phyloP scores from a whole-genome alignment of 78 protist species.

The Anaeramoeba ignava region DNA sequence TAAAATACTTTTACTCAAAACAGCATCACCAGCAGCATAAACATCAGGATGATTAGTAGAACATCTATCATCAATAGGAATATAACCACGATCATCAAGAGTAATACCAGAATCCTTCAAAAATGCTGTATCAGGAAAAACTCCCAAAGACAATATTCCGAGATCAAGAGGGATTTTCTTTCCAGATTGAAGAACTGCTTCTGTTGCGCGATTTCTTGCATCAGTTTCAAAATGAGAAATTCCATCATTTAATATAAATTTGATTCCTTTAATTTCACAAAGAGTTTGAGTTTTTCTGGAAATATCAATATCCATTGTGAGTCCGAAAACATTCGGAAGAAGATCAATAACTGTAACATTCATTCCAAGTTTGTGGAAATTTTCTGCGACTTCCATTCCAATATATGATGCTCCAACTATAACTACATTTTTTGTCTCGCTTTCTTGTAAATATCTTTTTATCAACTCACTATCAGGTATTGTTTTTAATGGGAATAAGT shows the following conservation, averaged over 20 bases:
- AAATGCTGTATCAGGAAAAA: neutral
- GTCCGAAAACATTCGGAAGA: neutral
- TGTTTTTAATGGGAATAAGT: too few relatives aligned
- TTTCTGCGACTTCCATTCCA: neutral
- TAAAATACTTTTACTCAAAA: neutral
- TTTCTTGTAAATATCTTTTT: too few relatives aligned
- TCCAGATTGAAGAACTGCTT: neutral
- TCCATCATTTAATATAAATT: neutral
- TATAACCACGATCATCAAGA: neutral
- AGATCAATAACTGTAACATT: neutral
- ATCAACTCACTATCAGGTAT: too few relatives aligned
- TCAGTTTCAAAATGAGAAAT: neutral
- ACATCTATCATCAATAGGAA: neutral
- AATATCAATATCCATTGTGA: neutral
- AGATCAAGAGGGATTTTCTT: neutral
- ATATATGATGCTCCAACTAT: neutral
- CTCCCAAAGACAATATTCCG: neutral
- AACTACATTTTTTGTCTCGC: neutral
- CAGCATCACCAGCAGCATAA: neutral
- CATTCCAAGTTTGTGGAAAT: neutral
- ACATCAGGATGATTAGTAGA: neutral
- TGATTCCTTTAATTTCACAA: neutral
- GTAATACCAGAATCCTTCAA: neutral
- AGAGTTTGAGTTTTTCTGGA: neutral
- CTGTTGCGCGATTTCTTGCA: neutral